Conservation (phyloP, 2,329 filamentous ascomycete genomes). For the Penicillium sp. region DNA sequence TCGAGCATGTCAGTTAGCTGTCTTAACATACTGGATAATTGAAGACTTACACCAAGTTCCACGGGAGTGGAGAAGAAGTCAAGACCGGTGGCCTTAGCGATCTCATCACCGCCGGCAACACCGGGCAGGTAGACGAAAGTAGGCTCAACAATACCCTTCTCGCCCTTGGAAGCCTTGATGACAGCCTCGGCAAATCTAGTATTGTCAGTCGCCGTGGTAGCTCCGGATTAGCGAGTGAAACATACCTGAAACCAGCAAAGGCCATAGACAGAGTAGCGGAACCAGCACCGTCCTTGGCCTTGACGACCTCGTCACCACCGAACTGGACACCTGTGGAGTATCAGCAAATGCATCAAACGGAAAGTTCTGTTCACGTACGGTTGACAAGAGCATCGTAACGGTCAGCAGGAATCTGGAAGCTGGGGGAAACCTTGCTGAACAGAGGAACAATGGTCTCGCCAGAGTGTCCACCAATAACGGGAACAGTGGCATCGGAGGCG, state of each 20-base stretch:
- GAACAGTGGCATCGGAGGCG: conserved; percentile 78
- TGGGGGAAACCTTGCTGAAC: conserved; percentile 84
- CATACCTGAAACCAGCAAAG: conserved; percentile 86
- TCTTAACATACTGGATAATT: conserved; percentile 1
- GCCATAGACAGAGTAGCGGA: conserved; percentile 94
- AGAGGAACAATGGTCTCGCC: conserved; percentile 97
- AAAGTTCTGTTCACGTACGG: conserved; percentile 52
- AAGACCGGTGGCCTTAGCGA: conserved; percentile 76
- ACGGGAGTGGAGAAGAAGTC: conserved; percentile 97
- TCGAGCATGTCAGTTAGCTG: conserved; percentile 28
- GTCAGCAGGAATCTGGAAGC: conserved; percentile 77
- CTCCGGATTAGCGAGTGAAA: conserved; percentile 15
- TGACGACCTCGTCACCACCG: conserved; percentile 93
- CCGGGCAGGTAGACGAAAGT: conserved; percentile 94
- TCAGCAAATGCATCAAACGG: conserved; percentile 7
- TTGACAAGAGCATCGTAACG: conserved; percentile 89
- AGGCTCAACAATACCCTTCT: conserved; percentile 90
- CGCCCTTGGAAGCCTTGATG: conserved; percentile 80
- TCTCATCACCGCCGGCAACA: conserved; percentile 79
- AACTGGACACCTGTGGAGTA: conserved; percentile 71
- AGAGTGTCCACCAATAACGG: conserved; percentile 95
- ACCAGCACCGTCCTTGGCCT: conserved; percentile 88
- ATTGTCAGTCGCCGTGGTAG: conserved; percentile 17
- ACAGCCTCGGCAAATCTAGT: conserved; percentile 87
- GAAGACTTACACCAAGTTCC: conserved; percentile 79